Base-by-base conservation (phyloP, 208 protist species). In the Wallacemonas sp. region DNA sequence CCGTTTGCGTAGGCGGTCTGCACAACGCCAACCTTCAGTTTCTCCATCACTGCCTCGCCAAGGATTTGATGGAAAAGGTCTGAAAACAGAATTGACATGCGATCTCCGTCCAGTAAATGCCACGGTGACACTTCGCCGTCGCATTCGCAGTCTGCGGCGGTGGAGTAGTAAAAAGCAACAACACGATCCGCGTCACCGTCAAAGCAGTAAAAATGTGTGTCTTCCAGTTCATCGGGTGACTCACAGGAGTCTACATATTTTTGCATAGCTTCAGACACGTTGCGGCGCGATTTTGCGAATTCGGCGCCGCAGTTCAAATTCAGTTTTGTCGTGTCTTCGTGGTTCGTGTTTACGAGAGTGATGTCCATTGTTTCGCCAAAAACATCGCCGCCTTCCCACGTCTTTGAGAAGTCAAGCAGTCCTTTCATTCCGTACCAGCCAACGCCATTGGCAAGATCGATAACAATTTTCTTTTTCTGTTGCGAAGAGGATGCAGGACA, bases 1-100 rank as follows among this genome's bases (percentile, higher is more conserved):
- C 97, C 97, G 64, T 98, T 98, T 9, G 96, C 94, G 67, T 99
- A 99, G 0, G 93, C 96, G 8, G 97, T 99, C 69, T 98, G 97
- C 19, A 99, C 95, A 14, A 98, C 82, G 14, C 79, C 79, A 34
- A 96, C 70, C 58, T 90, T 75, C 2, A 92, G 49, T 2, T 67
- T 58, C 3, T 68, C 27, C 39, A 84, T 62, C 14, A 56, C 45
- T 12, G 72, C 62, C 51, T 63, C 46, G 17, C 74, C 79, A 41
- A 94, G 49, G 62, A 80, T 86, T 12, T 84, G 33, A 31, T 66
- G 71, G 12, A 97, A 38, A 14, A 91, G 44, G 34, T 78, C 53
- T 12, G 87, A 77, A 56, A 89, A 96, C 0, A 97, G 64, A 51
- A 93, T 82, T 19, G 80, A 39, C 22, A 96, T 84, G 15, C 86